Base-by-base conservation (phyloP, 148 eudicot genomes). In the Persicaria tinctoria region DNA sequence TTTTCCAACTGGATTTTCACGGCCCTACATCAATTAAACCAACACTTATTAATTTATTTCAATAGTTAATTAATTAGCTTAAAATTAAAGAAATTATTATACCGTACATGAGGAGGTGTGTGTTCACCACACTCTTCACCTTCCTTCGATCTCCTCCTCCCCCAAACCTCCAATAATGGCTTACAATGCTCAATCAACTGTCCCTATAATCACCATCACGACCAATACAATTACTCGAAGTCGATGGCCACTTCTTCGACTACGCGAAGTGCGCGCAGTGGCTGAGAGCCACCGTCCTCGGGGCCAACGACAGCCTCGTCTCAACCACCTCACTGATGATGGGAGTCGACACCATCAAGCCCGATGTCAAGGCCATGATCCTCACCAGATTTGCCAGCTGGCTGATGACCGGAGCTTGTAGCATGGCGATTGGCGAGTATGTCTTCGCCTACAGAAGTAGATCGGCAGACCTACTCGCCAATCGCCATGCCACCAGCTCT, bases 361-460 rank as follows among this genome's bases (percentile, higher is more conserved):
- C 74, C 46, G 73, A 72, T 5, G 75, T 68, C 23, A 66, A 75
- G 77, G 73, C 78, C 56, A 81, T 81, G 84, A 78, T 81, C 44
- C 47, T 81, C 0, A 75, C 80, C 1, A 81, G 84, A 0, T 55
- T 81, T 1, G 76, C 78, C 5, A 78, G n/a, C n/a, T n/a, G 84
- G 4, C 76, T 81, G 6, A 72, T 81, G 55, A 75, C 77, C 11
- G 80, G 76, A 12, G 84, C 84, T 12, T 78, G 76, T 9, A 78
- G 81, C 81, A 81, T 81, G 84, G 84, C 84, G 0, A 71, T 81
- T 1, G 84, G 80, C 3, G 41, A 81, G 78, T 81, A 59, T 17
- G 75, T 81, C 48, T 81, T 81, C 3, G 80, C 73, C 16, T 63
- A 81, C 41, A 0, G 41, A 2, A 32, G 41, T 32, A 32, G 41